These are phyloP conservation scores for Penicillium occitanis DNA, from an alignment of 2,329 filamentous ascomycete genomes.

Conservation along the genomic window DNA sequence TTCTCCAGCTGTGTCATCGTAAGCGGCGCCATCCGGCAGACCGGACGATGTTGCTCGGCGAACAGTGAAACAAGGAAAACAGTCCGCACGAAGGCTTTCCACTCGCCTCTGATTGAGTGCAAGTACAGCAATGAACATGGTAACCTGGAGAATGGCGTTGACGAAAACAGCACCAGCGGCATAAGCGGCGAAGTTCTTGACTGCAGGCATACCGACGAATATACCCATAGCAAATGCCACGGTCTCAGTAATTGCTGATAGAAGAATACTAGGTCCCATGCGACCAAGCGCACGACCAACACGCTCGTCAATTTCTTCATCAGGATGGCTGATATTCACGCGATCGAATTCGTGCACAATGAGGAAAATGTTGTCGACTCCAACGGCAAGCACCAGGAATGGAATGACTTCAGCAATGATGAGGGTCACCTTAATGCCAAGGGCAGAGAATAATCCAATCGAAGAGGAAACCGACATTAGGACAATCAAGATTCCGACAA, in stretches of 20 bases:
- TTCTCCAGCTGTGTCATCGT: slow-evolving; percentile 75
- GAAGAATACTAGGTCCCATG: slow-evolving; percentile 94
- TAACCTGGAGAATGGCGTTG: slow-evolving; percentile 94
- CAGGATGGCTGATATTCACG: slow-evolving; percentile 86
- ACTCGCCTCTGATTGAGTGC: slow-evolving; percentile 88
- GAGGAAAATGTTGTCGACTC: slow-evolving; percentile 98
- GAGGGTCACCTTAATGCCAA: slow-evolving; percentile 87
- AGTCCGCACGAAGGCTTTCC: slow-evolving; percentile 84
- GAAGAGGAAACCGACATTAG: slow-evolving; percentile 96
- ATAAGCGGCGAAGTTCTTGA: slow-evolving; percentile 95
- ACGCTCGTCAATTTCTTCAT: slow-evolving; percentile 81
- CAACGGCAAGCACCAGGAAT: slow-evolving; percentile 92
- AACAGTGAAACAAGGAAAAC: slow-evolving; percentile 84
- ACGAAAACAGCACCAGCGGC: slow-evolving; percentile 94
- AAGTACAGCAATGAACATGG: slow-evolving; percentile 92
- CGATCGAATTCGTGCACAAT: slow-evolving; percentile 98
- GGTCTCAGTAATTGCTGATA: slow-evolving; percentile 93
- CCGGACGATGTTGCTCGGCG: slow-evolving; percentile 68
- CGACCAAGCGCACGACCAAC: slow-evolving; percentile 86
- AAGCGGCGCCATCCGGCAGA: slow-evolving; percentile 64
- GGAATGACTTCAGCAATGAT: slow-evolving; percentile 99
- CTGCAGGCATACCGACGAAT: slow-evolving; percentile 96
- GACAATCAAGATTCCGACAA: slow-evolving; percentile 91
- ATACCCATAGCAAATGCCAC: slow-evolving; percentile 89
- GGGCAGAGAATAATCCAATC: slow-evolving; percentile 89